These are phyloP conservation scores for Pseudopithomyces maydicus DNA, from an alignment of 2,329 filamentous ascomycete species.

Conservation along the genomic window DNA sequence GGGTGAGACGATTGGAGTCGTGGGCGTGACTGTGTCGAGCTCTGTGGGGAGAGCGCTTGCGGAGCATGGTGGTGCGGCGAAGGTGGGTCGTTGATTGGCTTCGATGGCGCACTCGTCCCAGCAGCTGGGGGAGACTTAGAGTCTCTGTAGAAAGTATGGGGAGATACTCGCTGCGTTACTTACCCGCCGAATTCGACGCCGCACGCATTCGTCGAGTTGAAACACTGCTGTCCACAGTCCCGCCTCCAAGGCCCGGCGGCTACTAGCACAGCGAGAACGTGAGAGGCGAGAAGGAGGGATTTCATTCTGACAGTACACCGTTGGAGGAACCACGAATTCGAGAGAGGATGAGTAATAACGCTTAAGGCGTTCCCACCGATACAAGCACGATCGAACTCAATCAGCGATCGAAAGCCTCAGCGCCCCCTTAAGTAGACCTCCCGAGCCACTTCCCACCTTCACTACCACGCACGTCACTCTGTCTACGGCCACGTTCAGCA, in stretches of 20 bases:
- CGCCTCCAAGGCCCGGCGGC: slow-evolving; percentile 20
- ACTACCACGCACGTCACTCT: background rate
- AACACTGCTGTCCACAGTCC: slow-evolving; percentile 25
- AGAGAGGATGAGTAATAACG: too few species aligned
- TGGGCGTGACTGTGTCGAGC: background rate
- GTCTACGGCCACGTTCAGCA: background rate
- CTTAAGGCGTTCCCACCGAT: background rate
- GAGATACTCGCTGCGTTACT: background rate
- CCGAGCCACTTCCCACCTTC: background rate
- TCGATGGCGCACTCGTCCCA: slow-evolving; percentile 8
- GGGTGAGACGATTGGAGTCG: background rate
- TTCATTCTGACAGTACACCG: slow-evolving; percentile 9
- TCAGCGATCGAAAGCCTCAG: background rate
- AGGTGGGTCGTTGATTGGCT: slow-evolving; percentile 7
- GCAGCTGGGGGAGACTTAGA: slow-evolving; percentile 2
- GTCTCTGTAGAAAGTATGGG: background rate
- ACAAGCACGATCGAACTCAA: background rate
- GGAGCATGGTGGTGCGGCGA: slow-evolving; percentile 8
- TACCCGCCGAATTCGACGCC: slow-evolving; percentile 26
- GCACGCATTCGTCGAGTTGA: slow-evolving; percentile 25
- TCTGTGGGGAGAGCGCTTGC: background rate
- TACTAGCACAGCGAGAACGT: slow-evolving; percentile 5
- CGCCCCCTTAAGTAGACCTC: background rate
- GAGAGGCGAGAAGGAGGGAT: slow-evolving; percentile 4
- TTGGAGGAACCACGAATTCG: background rate